Base-by-base conservation (phyloP, 495 filamentous ascomycete genomes). In the Talaromyces liani region DNA sequence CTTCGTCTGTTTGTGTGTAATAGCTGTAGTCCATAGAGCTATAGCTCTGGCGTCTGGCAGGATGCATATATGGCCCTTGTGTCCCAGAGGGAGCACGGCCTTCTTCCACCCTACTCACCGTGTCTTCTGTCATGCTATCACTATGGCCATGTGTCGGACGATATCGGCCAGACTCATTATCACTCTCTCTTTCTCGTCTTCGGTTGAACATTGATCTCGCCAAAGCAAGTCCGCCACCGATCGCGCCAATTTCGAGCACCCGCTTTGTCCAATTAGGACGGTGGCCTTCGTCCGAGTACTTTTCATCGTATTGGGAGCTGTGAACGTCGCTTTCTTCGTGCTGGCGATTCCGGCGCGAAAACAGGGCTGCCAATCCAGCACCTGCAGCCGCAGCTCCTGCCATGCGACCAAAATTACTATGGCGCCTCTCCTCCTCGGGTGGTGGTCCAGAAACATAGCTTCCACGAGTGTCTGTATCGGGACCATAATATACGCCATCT, bases 171-270 rank as follows among this genome's bases (percentile, higher is more conserved):
- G 74, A 71, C 55, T 91, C 85, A 8, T 80, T 78, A 24, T 88
- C 84, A 20, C 83, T 77, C 65, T 86, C 81, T 59, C 78, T 77
- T 29, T 80, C 73, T 64, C 74, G 80, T 58, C 85, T 80, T 60
- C 86, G 79, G 65, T 86, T 85, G 66, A 87, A 83, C 63, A 87
- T 80, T 45, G 77, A 87, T 68, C 85, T 88, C 10, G 85, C 82
- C 20, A 92, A 72, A 18, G 84, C 81, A 20, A 83, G 84, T 45
- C 82, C 88, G 25, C 88, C 92, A 10, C 87, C 72, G 14, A 87
- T 75, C 1, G 88, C 91, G 14, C 84, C 87, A 27, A 85, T 82
- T 62, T 84, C 86, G 8, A 92, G 68, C 0, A 94, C 60, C 62
- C 83, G 85, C 68, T 88, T 84, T 67, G 85, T 82, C 74, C 87